A percentile compares a stretch with the other conserved stretches of the same genome.
These are phyloP conservation scores for Candida maesae DNA, from an alignment of 805 yeast species.

Conservation along the genomic window DNA sequence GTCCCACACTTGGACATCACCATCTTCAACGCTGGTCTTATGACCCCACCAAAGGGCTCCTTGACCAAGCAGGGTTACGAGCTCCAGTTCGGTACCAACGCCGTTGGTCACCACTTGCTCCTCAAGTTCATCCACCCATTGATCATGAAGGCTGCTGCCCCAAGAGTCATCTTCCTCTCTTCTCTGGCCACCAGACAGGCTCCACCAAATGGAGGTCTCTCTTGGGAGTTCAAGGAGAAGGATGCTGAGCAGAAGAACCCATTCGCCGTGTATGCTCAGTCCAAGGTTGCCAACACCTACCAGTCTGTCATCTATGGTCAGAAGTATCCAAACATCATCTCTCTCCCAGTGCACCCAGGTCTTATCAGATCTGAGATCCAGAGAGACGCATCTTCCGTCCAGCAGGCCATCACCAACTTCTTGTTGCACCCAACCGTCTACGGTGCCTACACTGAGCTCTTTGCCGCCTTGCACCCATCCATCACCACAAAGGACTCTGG, in stretches of 20 bases:
- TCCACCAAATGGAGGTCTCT: slow-evolving; percentile 31
- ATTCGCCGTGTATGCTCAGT: slow-evolving; percentile 10
- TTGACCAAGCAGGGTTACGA: slow-evolving; percentile 43
- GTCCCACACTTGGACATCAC: slow-evolving; percentile 33
- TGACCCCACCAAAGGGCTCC: slow-evolving; percentile 35
- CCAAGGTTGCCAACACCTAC: slow-evolving; percentile 38
- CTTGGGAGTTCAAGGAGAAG: slow-evolving; percentile 29
- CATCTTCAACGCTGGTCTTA: slow-evolving; percentile 44
- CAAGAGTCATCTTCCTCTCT: slow-evolving; percentile 44
- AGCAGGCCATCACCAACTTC: slow-evolving; percentile 5
- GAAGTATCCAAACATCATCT: slow-evolving; percentile 26
- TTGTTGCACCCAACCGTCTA: slow-evolving; percentile 13
- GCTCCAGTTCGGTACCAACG: slow-evolving; percentile 43
- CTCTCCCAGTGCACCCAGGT: slow-evolving; percentile 41
- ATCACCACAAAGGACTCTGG: slow-evolving; percentile 33
- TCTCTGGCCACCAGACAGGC: slow-evolving; percentile 36
- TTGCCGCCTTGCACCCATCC: slow-evolving; percentile 39
- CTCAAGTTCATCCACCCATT: slow-evolving; percentile 37
- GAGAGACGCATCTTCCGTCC: slow-evolving; percentile 27
- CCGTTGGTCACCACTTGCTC: slow-evolving; percentile 41
- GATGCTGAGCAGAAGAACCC: neutral
- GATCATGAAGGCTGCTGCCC: slow-evolving; percentile 32
- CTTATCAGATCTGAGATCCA: slow-evolving; percentile 32
- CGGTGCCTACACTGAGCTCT: slow-evolving; percentile 45
- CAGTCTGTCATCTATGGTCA: slow-evolving; percentile 35